phyloP scores from a whole-genome alignment of 2,329 filamentous ascomycete species.

The Pezicula carpinea region DNA sequence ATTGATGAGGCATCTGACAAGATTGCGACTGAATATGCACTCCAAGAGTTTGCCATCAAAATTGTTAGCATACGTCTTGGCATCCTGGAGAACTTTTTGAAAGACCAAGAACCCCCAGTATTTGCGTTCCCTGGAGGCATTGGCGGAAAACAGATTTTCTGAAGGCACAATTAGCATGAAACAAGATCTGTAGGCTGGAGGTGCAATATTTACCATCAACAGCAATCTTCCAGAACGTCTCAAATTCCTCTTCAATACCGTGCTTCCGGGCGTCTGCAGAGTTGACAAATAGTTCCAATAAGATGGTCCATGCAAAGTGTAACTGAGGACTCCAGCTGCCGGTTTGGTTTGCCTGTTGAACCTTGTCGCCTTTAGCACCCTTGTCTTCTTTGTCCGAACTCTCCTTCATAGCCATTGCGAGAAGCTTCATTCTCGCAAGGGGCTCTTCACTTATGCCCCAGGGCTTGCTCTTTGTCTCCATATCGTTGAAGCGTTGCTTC shows the following conservation, averaged over 20 bases:
- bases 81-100: slow-evolving; percentile 61
- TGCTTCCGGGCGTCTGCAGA: slow-evolving; percentile 25
- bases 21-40: slow-evolving; percentile 74
- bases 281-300: slow-evolving; percentile 53
- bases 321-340: slow-evolving; percentile 76
- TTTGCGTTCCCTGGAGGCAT: slow-evolving; percentile 82
- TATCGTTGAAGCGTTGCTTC: slow-evolving; percentile 56
- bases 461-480: slow-evolving; percentile 61
- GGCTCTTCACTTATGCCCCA: slow-evolving; percentile 70
- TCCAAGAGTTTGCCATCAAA: slow-evolving; percentile 43
- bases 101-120: slow-evolving; percentile 89
- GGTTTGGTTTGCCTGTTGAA: slow-evolving; percentile 41
- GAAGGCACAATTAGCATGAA: slow-evolving; percentile 8
- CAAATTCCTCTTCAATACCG: slow-evolving; percentile 43
- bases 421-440: slow-evolving; percentile 61
- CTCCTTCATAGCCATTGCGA: slow-evolving; percentile 78
- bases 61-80: slow-evolving; percentile 46
- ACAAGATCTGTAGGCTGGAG: neutral
- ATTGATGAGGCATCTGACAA: slow-evolving; percentile 78
- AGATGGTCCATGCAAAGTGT: slow-evolving; percentile 82
- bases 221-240: slow-evolving; percentile 78
- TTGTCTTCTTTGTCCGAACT: slow-evolving; percentile 53
- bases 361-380: slow-evolving; percentile 40
- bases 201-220: slow-evolving; percentile 68
- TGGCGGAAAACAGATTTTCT: slow-evolving; percentile 81